Conservation (phyloP, 2,329 filamentous ascomycete genomes). For the Colletotrichum tabaci region DNA sequence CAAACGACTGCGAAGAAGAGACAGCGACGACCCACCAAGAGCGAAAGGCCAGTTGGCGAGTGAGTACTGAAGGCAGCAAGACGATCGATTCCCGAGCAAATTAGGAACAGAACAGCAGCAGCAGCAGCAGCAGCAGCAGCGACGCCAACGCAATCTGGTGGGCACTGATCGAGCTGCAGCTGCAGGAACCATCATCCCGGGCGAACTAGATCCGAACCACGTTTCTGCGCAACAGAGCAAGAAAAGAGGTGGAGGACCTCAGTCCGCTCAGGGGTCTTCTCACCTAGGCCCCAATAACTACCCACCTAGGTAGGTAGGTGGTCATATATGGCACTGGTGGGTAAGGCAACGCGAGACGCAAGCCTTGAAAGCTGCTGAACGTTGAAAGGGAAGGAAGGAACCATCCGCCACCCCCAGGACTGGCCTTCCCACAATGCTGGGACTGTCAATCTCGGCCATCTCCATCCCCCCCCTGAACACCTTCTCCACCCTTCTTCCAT, state of each 20-base stretch:
- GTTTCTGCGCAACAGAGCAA: not conserved
- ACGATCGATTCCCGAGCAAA: not conserved
- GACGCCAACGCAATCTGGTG: not conserved
- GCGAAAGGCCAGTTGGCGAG: not conserved
- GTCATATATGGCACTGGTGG: not conserved
- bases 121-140: not conserved
- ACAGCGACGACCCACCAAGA: not conserved
- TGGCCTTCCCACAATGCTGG: conserved; percentile 40
- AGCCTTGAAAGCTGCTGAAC: not conserved
- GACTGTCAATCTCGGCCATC: conserved; percentile 36
- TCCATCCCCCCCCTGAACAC: conserved; percentile 32
- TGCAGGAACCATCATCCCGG: conserved; percentile 14
- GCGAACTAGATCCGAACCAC: conserved; percentile 13
- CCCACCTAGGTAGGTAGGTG: not conserved
- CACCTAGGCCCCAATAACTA: not conserved
- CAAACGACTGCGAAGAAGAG: not conserved
- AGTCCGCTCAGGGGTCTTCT: too few relatives aligned
- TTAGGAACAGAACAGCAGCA: not conserved
- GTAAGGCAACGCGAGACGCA: not conserved
- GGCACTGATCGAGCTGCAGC: not conserved
- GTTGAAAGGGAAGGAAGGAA: conserved; percentile 4
- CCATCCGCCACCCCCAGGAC: conserved; percentile 4
- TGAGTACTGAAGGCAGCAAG: not conserved
- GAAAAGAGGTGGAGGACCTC: not conserved
- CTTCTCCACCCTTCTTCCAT: conserved; percentile 15